Evolutionary conservation across 2,329 filamentous ascomycete genomes (phyloP).

Genomic region (Sarocladium kiliense): DNA sequence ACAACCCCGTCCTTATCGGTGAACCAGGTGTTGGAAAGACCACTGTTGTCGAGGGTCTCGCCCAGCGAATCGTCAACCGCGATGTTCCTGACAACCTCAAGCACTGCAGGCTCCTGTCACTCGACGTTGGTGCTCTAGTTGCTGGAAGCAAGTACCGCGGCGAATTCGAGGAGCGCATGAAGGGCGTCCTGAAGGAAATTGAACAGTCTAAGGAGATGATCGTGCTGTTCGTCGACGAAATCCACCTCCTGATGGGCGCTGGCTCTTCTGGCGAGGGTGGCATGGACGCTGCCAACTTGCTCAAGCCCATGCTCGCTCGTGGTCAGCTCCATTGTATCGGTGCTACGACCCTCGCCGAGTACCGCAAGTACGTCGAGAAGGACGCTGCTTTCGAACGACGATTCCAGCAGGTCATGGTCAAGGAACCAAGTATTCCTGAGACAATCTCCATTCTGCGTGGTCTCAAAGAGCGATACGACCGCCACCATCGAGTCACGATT

Average conservation of each 20-base stretch:
- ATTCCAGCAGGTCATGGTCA: slow-evolving; percentile 97
- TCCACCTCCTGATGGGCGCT: slow-evolving; percentile 96
- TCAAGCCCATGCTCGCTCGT: slow-evolving; percentile 97
- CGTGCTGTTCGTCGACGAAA: slow-evolving; percentile 96
- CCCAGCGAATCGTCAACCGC: slow-evolving; percentile 90
- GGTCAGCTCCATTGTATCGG: slow-evolving; percentile 97
- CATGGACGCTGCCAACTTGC: slow-evolving; percentile 96
- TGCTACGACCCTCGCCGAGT: slow-evolving; percentile 90
- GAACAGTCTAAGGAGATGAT: slow-evolving; percentile 93
- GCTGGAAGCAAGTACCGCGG: slow-evolving; percentile 97
- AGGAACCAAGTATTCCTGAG: slow-evolving; percentile 83
- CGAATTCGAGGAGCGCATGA: slow-evolving; percentile 99
- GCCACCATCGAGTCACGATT: slow-evolving; percentile 96
- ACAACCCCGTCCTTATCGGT: slow-evolving; percentile 97
- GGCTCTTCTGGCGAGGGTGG: slow-evolving; percentile 91
- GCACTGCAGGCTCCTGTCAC: slow-evolving; percentile 86
- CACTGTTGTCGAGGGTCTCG: slow-evolving; percentile 92
- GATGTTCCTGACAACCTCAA: slow-evolving; percentile 96
- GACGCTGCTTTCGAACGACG: slow-evolving; percentile 96
- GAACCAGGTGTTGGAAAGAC: slow-evolving; percentile 98
- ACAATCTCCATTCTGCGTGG: slow-evolving; percentile 98
- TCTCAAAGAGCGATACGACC: slow-evolving; percentile 95
- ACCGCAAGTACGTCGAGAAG: slow-evolving; percentile 98
- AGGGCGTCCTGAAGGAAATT: slow-evolving; percentile 96
- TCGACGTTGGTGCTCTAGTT: slow-evolving; percentile 91